Conservation (phyloP, 805 yeast genomes). For the Phaffomyces thermotolerans region DNA sequence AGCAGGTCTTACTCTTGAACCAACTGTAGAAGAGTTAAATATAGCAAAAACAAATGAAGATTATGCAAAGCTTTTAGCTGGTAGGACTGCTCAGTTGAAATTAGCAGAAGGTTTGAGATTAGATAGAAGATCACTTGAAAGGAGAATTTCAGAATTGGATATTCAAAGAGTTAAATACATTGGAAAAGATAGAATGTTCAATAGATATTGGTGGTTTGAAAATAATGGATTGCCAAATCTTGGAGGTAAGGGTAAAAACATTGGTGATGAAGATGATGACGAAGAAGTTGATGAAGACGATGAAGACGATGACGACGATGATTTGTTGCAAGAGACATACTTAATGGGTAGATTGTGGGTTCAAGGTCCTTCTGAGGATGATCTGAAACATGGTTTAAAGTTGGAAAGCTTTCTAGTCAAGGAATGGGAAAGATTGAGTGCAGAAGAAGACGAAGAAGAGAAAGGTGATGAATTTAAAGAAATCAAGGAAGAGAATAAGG, state of each 20-base stretch:
- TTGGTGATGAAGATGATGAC: constrained; percentile 22
- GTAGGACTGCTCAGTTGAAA: constrained; percentile 33
- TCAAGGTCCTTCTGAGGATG: constrained; percentile 72
- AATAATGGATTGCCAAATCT: constrained; percentile 66
- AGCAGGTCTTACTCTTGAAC: constrained; percentile 28
- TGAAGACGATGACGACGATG: constrained; percentile 38
- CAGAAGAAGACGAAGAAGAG: background rate
- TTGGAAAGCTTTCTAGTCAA: constrained; percentile 22
- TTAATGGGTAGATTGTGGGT: constrained; percentile 84
- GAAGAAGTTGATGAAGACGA: constrained; percentile 36
- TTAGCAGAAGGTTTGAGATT: constrained; percentile 39
- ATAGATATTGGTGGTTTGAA: constrained; percentile 96
- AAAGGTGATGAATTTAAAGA: constrained; percentile 13
- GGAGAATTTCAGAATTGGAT: constrained; percentile 59
- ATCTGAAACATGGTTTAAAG: constrained; percentile 29
- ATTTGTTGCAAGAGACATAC: constrained; percentile 46
- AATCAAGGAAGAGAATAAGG: constrained; percentile 16
- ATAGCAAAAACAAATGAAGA: constrained; percentile 33
- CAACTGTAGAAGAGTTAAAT: constrained; percentile 32
- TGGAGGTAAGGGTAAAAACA: constrained; percentile 26
- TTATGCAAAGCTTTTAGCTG: constrained; percentile 36
- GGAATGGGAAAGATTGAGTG: constrained; percentile 22
- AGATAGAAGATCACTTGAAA: constrained; percentile 49
- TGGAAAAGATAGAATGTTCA: constrained; percentile 78
- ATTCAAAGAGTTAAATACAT: constrained; percentile 67